These are phyloP conservation scores for Globisporangium splendens DNA, from an alignment of 352 stramenopile species.

Conservation along the genomic window DNA sequence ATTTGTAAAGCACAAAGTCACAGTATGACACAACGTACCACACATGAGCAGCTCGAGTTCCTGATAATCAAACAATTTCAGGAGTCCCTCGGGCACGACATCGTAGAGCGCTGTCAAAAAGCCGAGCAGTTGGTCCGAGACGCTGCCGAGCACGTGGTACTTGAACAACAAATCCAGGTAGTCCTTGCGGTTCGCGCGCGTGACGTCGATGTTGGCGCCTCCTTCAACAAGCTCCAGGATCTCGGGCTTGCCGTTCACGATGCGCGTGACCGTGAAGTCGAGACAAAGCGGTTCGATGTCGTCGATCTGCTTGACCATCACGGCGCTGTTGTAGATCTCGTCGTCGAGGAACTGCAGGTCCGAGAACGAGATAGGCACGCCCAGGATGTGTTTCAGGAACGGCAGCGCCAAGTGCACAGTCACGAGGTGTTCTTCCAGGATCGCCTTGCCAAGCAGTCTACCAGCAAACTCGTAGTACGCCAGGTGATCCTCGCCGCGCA, in stretches of 20 bases:
- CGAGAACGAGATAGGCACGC: slow-evolving; percentile 83
- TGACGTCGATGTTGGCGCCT: slow-evolving; percentile 91
- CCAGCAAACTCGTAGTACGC: slow-evolving; percentile 79
- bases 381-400: slow-evolving; percentile 88
- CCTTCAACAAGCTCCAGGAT: slow-evolving; percentile 89
- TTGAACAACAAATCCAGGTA: slow-evolving; percentile 95
- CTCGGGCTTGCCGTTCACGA: slow-evolving; percentile 58
- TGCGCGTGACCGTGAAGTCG: slow-evolving; percentile 72
- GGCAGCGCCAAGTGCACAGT: slow-evolving; percentile 74
- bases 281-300: slow-evolving; percentile 75
- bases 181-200: slow-evolving; percentile 92
- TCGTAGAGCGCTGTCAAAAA: slow-evolving; percentile 94
- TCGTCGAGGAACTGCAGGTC: slow-evolving; percentile 89
- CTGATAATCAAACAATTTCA: slow-evolving; percentile 98
- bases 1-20: too few relatives aligned
- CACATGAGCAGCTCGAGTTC: slow-evolving; percentile 98
- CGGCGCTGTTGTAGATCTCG: slow-evolving; percentile 71
- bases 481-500: slow-evolving; percentile 50
- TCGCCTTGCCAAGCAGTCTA: slow-evolving; percentile 79
- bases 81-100: slow-evolving; percentile 93
- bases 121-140: slow-evolving; percentile 88
- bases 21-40: slow-evolving; percentile 32
- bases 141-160: slow-evolving; percentile 93
- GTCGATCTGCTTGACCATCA: slow-evolving; percentile 66
- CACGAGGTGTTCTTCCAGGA: slow-evolving; percentile 83